Conservation (phyloP, 2,329 filamentous ascomycete species). For the Cylindrodendrum hubeiense region DNA sequence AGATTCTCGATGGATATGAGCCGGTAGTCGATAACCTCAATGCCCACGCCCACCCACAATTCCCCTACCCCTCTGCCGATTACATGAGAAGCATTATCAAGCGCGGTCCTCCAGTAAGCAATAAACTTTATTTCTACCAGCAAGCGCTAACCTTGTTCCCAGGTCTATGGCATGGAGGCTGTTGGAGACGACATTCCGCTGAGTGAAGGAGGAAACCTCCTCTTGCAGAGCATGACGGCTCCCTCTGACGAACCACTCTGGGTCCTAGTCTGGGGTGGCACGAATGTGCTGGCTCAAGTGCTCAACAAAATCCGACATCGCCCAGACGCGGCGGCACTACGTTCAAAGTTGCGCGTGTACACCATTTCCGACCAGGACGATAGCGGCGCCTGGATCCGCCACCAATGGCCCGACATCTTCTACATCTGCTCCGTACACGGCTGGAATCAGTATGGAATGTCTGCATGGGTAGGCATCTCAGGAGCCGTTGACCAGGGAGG, state of each 20-base stretch:
- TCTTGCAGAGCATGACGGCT: slow-evolving; percentile 48
- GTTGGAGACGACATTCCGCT: slow-evolving; percentile 34
- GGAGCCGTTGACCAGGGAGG: slow-evolving; percentile 46
- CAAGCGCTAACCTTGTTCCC: neutral
- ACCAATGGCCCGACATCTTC: slow-evolving; percentile 64
- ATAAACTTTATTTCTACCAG: neutral
- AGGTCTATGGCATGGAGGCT: slow-evolving; percentile 42
- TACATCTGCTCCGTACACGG: slow-evolving; percentile 68
- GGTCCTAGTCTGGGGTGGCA: slow-evolving; percentile 66
- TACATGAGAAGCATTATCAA: slow-evolving; percentile 50
- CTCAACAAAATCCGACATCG: slow-evolving; percentile 43
- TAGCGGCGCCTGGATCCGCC: slow-evolving; percentile 65
- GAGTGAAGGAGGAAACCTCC: slow-evolving; percentile 56
- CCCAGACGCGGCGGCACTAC: slow-evolving; percentile 51
- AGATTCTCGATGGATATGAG: slow-evolving; percentile 54
- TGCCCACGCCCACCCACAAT: slow-evolving; percentile 57
- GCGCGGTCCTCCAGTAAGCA: slow-evolving; percentile 43
- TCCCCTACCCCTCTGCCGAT: slow-evolving; percentile 54
- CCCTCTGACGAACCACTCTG: slow-evolving; percentile 56
- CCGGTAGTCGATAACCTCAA: slow-evolving; percentile 61
- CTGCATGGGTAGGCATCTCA: slow-evolving; percentile 68
- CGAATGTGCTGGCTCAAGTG: slow-evolving; percentile 63
- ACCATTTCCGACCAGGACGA: slow-evolving; percentile 72
- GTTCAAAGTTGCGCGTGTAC: slow-evolving; percentile 62
- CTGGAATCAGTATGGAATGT: slow-evolving; percentile 66